Evolutionary conservation across 2,329 filamentous ascomycete species (phyloP).

Genomic region (Phaeosphaeria sp.): DNA sequence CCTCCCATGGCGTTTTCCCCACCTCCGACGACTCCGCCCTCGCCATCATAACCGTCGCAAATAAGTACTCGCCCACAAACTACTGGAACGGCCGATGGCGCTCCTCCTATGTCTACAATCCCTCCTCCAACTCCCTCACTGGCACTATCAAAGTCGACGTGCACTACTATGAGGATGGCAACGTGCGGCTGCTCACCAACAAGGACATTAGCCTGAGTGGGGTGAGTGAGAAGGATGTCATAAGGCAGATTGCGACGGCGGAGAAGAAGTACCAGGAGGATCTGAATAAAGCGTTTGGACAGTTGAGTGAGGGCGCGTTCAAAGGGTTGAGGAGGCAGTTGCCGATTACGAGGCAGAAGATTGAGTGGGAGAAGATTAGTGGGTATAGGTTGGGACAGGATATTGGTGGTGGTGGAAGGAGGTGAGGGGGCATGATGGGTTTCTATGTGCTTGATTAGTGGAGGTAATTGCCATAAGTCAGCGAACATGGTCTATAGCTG

Average conservation of each 20-base stretch:
- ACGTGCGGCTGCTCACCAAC: constrained; percentile 89
- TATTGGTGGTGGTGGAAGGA: constrained; percentile 55
- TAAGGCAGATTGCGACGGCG: constrained; percentile 75
- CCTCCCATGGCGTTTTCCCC: constrained; percentile 82
- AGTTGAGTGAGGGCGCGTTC: constrained; percentile 91
- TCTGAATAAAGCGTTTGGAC: constrained; percentile 87
- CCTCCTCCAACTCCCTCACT: constrained; percentile 69
- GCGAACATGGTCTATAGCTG: too few relatives aligned
- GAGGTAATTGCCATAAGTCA: too few relatives aligned
- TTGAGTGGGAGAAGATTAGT: constrained; percentile 98
- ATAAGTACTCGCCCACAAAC: constrained; percentile 98
- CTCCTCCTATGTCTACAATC: constrained; percentile 80
- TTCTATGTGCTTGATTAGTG: too few relatives aligned
- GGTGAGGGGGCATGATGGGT: neutral
- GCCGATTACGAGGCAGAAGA: constrained; percentile 96
- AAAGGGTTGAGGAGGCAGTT: constrained; percentile 91
- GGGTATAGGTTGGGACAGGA: constrained; percentile 74
- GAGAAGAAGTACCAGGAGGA: constrained; percentile 98
- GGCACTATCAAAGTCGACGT: constrained; percentile 92
- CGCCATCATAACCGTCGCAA: constrained; percentile 85
- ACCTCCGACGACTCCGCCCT: constrained; percentile 76
- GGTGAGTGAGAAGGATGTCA: constrained; percentile 68
- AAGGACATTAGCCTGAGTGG: constrained; percentile 72
- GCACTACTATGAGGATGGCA: constrained; percentile 99
- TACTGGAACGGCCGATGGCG: constrained; percentile 99